A percentile compares a stretch with the other conserved stretches of the same genome.
Evolutionary conservation across 805 yeast species (phyloP).

Genomic region (Candida jianshihensis): DNA sequence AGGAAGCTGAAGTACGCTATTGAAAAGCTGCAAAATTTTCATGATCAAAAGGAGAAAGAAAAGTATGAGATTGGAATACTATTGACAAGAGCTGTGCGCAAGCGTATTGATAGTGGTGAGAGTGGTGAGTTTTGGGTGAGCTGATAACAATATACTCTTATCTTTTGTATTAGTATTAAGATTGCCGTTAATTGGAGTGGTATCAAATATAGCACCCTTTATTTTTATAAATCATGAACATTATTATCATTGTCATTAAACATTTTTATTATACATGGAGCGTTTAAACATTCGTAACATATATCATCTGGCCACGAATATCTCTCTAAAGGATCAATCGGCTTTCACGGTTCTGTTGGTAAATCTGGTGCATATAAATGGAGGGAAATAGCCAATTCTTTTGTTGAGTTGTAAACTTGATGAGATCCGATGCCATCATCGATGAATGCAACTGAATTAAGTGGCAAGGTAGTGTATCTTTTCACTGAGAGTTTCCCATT

Average conservation of each 20-base stretch:
- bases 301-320: too few relatives aligned
- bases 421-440: slow-evolving; percentile 41
- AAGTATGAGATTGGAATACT: slow-evolving; percentile 35
- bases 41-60: slow-evolving; percentile 35
- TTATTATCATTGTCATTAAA: too few relatives aligned
- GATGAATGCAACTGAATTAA: slow-evolving; percentile 38
- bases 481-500: not conserved
- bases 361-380: slow-evolving; percentile 42
- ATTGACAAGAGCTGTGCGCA: slow-evolving; percentile 33
- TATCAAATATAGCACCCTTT: too few relatives aligned
- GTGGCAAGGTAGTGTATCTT: slow-evolving; percentile 6
- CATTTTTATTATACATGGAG: too few relatives aligned
- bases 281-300: too few relatives aligned
- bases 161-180: too few relatives aligned
- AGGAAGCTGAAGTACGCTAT: slow-evolving; percentile 31
- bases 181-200: too few relatives aligned
- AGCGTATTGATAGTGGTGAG: slow-evolving; percentile 34
- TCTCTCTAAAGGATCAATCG: too few relatives aligned
- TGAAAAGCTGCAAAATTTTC: slow-evolving; percentile 29
- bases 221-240: too few relatives aligned
- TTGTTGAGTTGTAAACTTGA: slow-evolving; percentile 31
- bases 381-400: slow-evolving; percentile 31
- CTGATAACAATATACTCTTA: too few relatives aligned
- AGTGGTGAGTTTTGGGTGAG: slow-evolving; percentile 34
- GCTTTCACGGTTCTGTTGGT: too few relatives aligned